Base-by-base conservation (phyloP, 202 grass and related monocot genomes). In the Brachypodium distachyon region DNA sequence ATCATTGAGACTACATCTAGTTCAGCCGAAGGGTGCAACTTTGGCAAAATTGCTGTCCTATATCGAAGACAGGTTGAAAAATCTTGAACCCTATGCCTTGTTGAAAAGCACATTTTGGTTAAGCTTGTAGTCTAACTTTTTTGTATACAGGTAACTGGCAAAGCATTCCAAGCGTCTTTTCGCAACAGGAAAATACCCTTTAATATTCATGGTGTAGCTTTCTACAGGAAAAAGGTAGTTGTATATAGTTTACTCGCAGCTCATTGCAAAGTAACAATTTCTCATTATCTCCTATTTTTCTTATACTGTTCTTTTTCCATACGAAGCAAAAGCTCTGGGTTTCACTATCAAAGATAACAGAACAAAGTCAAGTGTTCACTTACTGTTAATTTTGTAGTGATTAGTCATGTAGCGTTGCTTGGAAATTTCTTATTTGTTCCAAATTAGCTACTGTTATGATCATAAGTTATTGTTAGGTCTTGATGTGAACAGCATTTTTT, bases 131-230 rank as follows among this genome's bases (percentile, higher is more conserved):
- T 53, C 48, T 91, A 42, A 82, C 21, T 76, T 84, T 55, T 27
- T 71, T 70, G 61, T 43, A 84, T 41, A 46, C 72, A 94, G 95
- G 72, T 97, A 70, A 90, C 95, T 87, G 95, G 95, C 17, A 97
- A 94, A 90, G 53, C 84, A 18, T 97, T 97, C 71, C 95, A 97
- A 81, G 69, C 75, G 54, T 85, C 82, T 28, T 97, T 97, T 53
- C 95, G 91, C 61, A 88, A 97, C 77, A 91, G 95, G 77, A 97
- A 94, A 92, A 97, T 97, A 82, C 91, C 91, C 63, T 97, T 97
- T 79, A 97, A 97, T 70, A 10, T 91, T 74, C 95, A 97, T 72
- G 95, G 95, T 49, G 95, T 94, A 49, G 95, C 89, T 77, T 94
- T 97, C 82, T 97, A 97, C 73, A 86, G 91, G 79, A 97, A 97